Evolutionary conservation across 2,329 filamentous ascomycete species (phyloP), one percentile per base, ranked within the genome.

Genomic region (Arthrobotrys megalospora): DNA sequence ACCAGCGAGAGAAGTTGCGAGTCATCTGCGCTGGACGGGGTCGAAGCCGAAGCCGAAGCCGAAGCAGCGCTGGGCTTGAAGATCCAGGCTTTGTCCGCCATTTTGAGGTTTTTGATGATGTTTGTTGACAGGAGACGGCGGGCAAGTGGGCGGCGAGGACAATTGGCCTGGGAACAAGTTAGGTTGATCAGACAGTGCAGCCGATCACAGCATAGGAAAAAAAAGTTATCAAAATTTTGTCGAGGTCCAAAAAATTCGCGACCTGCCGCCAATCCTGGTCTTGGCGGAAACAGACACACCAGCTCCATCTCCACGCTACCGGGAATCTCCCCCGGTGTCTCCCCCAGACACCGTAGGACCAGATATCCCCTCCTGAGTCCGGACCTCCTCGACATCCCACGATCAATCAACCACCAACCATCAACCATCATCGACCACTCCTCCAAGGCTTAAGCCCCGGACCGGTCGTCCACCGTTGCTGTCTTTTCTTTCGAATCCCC

Each of bases 1-100:
- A 79, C 68, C 19, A 79, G 19, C 16, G 67, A 67, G 16, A 79
- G 55, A 14, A 79, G 75, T 38, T 79, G 68, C 6, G 62, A 41
- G 24, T 28, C 28, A 62, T 62, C 71, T 43, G 63, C 28, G 48
- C 55, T 32, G 14, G 41, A 21, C 8, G 34, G n/a, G 4, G 7
- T n/a, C n/a, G 55, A 16, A 41, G 53, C 16, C 10, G n/a, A n/a
- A n/a, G n/a, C n/a, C n/a, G n/a, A n/a, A n/a, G 34, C 14, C n/a
- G 53, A 21, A 58, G 52, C 28, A 11, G 10, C 12, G 36, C 32
- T 43, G 36, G 55, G 55, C 36, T 43, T 60, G 55, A 60, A 60
- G 34, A 60, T 60, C 55, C 55, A 60, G 55, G 55, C 36, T 43
- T 73, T 66, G 48, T 65, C 50, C 24, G 50, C 19, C 60, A 65